These are phyloP conservation scores for Peniophora sp. DNA, from an alignment of 1,284 basidiomycete species.

Conservation along the genomic window DNA sequence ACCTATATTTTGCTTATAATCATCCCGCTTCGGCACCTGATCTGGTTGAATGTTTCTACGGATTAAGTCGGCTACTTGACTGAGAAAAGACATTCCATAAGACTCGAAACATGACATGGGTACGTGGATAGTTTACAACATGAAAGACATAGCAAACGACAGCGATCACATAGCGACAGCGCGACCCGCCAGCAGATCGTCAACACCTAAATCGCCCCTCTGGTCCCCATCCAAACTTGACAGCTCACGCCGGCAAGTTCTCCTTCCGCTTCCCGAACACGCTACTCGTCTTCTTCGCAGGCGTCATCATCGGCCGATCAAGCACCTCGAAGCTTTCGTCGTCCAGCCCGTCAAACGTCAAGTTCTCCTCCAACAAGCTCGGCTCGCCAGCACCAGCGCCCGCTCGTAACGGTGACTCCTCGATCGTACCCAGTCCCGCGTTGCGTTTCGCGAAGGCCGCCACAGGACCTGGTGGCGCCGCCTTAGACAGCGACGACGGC, in stretches of 20 bases:
- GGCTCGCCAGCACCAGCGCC: neutral
- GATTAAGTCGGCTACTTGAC: no score
- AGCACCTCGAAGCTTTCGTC: constrained; percentile 1
- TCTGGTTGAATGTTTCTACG: no score
- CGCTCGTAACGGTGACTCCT: neutral
- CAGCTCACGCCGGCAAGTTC: constrained; percentile 1
- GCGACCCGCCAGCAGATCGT: no score
- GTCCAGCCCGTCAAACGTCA: constrained; percentile 7
- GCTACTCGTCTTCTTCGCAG: neutral
- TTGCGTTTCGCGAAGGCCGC: constrained; percentile 41
- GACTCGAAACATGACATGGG: no score
- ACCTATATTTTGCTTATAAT: no score
- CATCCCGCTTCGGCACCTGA: no score
- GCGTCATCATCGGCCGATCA: neutral
- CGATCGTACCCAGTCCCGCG: neutral
- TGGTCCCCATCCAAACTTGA: neutral
- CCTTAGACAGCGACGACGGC: constrained; percentile 30
- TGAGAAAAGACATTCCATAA: no score
- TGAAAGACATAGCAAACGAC: no score
- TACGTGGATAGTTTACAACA: no score
- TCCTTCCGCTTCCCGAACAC: neutral
- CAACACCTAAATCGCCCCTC: no score
- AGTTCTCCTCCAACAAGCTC: constrained; percentile 7
- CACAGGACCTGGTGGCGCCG: constrained; percentile 43
- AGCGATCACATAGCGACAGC: no score